Evolutionary conservation across 2,329 filamentous ascomycete species (phyloP).

Genomic region (Venturiaceae sp.): DNA sequence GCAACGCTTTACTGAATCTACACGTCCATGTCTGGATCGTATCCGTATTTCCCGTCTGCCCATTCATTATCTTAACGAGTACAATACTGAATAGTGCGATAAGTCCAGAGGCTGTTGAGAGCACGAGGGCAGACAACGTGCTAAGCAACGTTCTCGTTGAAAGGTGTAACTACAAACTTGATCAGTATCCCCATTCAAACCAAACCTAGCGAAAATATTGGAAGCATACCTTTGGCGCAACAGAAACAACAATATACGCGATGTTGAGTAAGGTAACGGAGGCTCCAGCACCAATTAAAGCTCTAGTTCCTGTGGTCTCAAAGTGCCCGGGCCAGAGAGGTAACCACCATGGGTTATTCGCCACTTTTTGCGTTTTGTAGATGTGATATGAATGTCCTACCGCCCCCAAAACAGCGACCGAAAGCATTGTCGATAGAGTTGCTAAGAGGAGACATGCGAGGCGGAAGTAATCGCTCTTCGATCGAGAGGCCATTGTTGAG

Average conservation of each 20-base stretch:
- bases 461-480: slow-evolving; percentile 24
- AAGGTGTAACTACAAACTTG: slow-evolving; percentile 20
- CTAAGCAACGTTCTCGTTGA: slow-evolving; percentile 25
- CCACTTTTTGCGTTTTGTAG: slow-evolving; percentile 30
- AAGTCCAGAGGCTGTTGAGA: slow-evolving; percentile 25
- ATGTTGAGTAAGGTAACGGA: slow-evolving; percentile 29
- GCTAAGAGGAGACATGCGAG: slow-evolving; percentile 23
- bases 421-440: slow-evolving; percentile 27
- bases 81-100: slow-evolving; percentile 30
- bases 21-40: slow-evolving; percentile 29
- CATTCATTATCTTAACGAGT: slow-evolving; percentile 23
- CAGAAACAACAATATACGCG: slow-evolving; percentile 21
- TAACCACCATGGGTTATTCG: slow-evolving; percentile 36
- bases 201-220: no score
- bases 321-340: slow-evolving; percentile 39
- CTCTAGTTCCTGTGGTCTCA: slow-evolving; percentile 31
- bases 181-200: neutral
- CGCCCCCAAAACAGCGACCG: slow-evolving; percentile 31
- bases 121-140: slow-evolving; percentile 24
- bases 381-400: slow-evolving; percentile 31
- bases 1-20: slow-evolving; percentile 11
- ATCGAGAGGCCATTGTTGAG: neutral
- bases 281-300: slow-evolving; percentile 27
- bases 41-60: slow-evolving; percentile 15
- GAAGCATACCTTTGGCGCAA: slow-evolving; percentile 24